phyloP scores from a whole-genome alignment of 257 asterid species.

The Penstemon barbatus region DNA sequence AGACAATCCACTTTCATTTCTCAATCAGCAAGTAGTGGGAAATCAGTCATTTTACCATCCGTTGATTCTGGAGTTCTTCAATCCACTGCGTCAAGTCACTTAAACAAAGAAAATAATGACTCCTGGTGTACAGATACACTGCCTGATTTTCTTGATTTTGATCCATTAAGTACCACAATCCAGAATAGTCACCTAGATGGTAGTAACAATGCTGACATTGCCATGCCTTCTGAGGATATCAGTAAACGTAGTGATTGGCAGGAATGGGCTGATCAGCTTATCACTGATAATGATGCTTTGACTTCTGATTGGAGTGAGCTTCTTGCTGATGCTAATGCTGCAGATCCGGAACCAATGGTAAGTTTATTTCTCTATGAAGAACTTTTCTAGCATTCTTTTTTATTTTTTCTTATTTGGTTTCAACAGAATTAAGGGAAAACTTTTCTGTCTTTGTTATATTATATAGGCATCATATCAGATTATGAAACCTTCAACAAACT shows the following conservation, averaged over 20 bases:
- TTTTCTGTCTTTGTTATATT: conserved; percentile 3
- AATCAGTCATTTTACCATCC: conserved; percentile 43
- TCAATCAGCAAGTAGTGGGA: conserved; percentile 49
- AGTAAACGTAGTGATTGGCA: conserved; percentile 58
- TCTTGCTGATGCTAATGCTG: conserved; percentile 52
- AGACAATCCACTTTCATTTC: conserved; percentile 55
- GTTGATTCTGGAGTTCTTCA: conserved; percentile 49
- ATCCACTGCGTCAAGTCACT: conserved; percentile 54
- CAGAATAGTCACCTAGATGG: conserved; percentile 45
- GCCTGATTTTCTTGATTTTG: conserved; percentile 53
- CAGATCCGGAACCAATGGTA: conserved; percentile 51
- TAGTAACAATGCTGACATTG: conserved; percentile 27
- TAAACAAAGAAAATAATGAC: conserved; percentile 39
- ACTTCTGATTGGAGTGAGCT: conserved; percentile 64
- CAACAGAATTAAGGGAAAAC: conserved; percentile 8
- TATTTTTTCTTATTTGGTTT: neutral
- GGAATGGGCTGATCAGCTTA: conserved; percentile 73
- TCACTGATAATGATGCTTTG: conserved; percentile 52
- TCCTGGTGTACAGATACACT: conserved; percentile 64
- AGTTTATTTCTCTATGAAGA: conserved; percentile 19
- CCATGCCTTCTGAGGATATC: conserved; percentile 44
- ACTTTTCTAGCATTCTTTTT: conserved; percentile 3
- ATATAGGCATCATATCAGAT: conserved; percentile 38
- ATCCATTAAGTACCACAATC: conserved; percentile 31
- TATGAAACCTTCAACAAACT: conserved; percentile 43